Conservation (phyloP, 2,329 filamentous ascomycete genomes). For the Dothiorella sarmentorum region DNA sequence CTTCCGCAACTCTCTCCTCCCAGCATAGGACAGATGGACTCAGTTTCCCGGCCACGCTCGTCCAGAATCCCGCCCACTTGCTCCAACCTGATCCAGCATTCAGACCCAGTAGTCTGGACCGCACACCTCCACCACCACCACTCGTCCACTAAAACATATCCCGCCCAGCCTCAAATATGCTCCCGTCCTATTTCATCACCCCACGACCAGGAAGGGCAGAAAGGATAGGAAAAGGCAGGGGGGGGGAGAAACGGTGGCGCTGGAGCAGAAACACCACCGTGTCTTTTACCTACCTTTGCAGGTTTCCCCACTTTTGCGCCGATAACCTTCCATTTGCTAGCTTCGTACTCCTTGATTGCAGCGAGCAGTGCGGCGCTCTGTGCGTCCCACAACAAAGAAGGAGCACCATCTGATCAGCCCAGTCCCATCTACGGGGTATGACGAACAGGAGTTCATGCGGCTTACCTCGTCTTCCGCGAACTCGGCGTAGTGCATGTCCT, state of each 20-base stretch:
- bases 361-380: constrained; percentile 73
- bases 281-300: constrained; percentile 66
- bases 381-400: constrained; percentile 21
- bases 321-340: constrained; percentile 98
- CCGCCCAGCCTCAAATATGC: background rate
- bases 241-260: constrained; percentile 2
- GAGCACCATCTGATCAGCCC: constrained; percentile 14
- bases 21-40: constrained; percentile 3
- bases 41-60: background rate
- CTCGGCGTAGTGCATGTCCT: constrained; percentile 99
- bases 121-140: background rate
- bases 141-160: background rate
- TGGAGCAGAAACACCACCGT: background rate
- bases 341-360: constrained; percentile 97
- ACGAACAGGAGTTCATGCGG: constrained; percentile 23
- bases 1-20: background rate
- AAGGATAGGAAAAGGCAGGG: background rate
- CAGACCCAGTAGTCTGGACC: background rate
- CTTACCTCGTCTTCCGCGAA: constrained; percentile 94
- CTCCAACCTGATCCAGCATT: background rate
- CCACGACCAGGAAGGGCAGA: background rate
- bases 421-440: background rate
- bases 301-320: constrained; percentile 96
- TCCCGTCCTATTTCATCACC: background rate
- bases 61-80: background rate